Conservation (phyloP, 768 basidiomycete species). For the Termitomyces sp. region DNA sequence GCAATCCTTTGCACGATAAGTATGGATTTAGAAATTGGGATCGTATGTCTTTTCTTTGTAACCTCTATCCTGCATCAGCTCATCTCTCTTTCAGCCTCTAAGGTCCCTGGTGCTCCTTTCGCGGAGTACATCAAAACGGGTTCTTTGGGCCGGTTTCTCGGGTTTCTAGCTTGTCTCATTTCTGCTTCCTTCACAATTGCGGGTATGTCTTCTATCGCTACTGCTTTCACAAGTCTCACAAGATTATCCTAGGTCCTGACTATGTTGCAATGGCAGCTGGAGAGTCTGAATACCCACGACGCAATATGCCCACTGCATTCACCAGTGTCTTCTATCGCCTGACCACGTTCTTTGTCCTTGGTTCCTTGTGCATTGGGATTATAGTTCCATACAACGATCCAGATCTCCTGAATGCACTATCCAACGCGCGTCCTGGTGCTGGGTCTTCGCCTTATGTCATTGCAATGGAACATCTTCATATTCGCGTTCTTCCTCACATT, state of each 20-base stretch:
- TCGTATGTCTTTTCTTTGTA: slow-evolving; percentile 24
- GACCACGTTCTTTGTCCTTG: slow-evolving; percentile 71
- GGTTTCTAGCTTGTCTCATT: slow-evolving; percentile 57
- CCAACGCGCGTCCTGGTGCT: slow-evolving; percentile 51
- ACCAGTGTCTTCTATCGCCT: slow-evolving; percentile 77
- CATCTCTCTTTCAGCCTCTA: slow-evolving; percentile 28
- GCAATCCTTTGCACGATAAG: slow-evolving; percentile 47
- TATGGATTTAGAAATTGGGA: slow-evolving; percentile 55
- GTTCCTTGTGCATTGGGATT: slow-evolving; percentile 68
- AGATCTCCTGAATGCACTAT: slow-evolving; percentile 44
- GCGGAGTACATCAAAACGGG: slow-evolving; percentile 52
- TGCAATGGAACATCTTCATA: slow-evolving; percentile 66
- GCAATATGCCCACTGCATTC: slow-evolving; percentile 67
- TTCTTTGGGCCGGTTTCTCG: slow-evolving; percentile 53
- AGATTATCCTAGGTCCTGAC: slow-evolving; percentile 33
- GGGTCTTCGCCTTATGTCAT: slow-evolving; percentile 82
- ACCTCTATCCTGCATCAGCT: not conserved
- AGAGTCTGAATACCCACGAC: slow-evolving; percentile 66
- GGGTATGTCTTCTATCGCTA: slow-evolving; percentile 28
- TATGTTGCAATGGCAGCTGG: slow-evolving; percentile 60
- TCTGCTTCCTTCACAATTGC: slow-evolving; percentile 60
- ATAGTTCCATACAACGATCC: slow-evolving; percentile 72
- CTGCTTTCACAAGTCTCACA: not conserved
- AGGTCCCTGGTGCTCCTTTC: slow-evolving; percentile 47
- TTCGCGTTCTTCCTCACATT: slow-evolving; percentile 62